Evolutionary conservation across 108 stramenopile genomes (phyloP).

Genomic region (Aurantiochytrium sp.): DNA sequence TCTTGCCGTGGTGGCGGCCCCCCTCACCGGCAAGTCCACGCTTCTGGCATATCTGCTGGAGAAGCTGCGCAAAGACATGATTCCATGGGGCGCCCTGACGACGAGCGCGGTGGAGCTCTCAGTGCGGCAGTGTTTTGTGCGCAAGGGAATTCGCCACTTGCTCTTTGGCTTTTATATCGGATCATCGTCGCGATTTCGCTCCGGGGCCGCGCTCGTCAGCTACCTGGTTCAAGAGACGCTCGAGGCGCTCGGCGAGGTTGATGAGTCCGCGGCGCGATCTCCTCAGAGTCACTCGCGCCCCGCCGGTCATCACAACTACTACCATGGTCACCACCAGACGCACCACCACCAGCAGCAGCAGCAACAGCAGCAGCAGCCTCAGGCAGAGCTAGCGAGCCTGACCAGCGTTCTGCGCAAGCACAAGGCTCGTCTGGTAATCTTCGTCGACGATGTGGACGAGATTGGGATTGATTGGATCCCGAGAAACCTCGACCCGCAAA

Average conservation of each 20-base stretch:
- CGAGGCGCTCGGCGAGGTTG: neutral
- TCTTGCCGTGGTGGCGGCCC: neutral
- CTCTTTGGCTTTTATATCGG: neutral
- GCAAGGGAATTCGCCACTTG: neutral
- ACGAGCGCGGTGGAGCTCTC: neutral
- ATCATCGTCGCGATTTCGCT: neutral
- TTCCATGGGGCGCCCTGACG: neutral
- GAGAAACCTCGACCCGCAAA: neutral
- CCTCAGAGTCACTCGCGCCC: too few species aligned
- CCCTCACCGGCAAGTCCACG: neutral
- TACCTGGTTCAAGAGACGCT: neutral
- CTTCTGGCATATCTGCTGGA: neutral
- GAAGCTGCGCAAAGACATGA: neutral
- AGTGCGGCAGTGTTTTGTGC: neutral
- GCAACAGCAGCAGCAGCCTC: neutral
- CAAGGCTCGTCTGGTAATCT: neutral
- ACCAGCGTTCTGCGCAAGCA: neutral
- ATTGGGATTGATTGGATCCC: neutral
- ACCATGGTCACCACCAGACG: neutral
- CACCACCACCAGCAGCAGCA: neutral
- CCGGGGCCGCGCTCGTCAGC: neutral
- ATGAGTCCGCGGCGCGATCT: too few species aligned
- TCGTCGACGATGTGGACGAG: neutral
- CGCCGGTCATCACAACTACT: neutral
- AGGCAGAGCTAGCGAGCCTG: neutral